Conservation (phyloP, 2,329 filamentous ascomycete species). For the Arthroderma uncinatum region DNA sequence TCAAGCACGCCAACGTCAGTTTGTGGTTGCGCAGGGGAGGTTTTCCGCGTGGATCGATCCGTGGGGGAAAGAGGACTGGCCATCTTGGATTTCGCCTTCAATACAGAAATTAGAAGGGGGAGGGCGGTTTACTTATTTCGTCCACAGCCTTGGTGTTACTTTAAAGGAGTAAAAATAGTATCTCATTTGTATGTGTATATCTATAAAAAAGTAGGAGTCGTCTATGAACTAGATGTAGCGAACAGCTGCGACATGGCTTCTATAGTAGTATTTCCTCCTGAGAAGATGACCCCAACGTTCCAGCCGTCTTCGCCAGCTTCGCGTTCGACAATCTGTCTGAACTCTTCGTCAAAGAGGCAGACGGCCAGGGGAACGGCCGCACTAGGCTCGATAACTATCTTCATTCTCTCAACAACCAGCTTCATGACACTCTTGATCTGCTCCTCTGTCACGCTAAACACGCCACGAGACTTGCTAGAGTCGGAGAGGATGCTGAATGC, state of each 20-base stretch:
- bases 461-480: constrained; percentile 53
- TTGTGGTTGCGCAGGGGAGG: constrained; percentile 24
- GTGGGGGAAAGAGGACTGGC: constrained; percentile 27
- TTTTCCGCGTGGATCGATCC: constrained; percentile 31
- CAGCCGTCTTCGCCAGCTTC: constrained; percentile 64
- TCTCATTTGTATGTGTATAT: neutral
- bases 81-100: constrained; percentile 5
- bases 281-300: constrained; percentile 54
- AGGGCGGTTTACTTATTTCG: constrained; percentile 11
- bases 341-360: constrained; percentile 75
- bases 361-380: constrained; percentile 75
- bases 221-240: constrained; percentile 4
- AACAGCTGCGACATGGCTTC: constrained; percentile 50
- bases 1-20: constrained; percentile 20
- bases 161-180: neutral
- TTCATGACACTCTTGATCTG: constrained; percentile 68
- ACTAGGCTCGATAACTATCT: constrained; percentile 83
- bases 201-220: neutral
- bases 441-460: constrained; percentile 67
- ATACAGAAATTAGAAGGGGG: neutral
- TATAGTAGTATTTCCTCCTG: constrained; percentile 54
- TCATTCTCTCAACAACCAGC: constrained; percentile 75
- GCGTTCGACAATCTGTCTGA: constrained; percentile 50
- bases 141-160: constrained; percentile 10
- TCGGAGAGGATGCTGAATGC: constrained; percentile 72